These are phyloP conservation scores for Xylariaceae sp. DNA, from an alignment of 2,329 filamentous ascomycete genomes.

Conservation along the genomic window DNA sequence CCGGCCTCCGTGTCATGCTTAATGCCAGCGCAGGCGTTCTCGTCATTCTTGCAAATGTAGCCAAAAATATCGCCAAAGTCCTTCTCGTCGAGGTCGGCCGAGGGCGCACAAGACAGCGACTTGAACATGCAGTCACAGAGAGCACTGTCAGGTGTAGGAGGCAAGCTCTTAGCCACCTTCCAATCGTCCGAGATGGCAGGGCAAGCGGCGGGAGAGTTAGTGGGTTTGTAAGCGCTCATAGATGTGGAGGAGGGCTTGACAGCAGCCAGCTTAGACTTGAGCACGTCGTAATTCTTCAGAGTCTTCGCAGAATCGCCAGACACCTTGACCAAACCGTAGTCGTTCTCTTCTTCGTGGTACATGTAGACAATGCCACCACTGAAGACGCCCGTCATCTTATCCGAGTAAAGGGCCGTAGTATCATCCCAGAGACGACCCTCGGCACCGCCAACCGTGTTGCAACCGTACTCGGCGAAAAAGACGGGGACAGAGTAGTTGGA, in stretches of 20 bases:
- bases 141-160: slow-evolving; percentile 72
- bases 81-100: slow-evolving; percentile 57
- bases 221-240: slow-evolving; percentile 65
- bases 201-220: slow-evolving; percentile 69
- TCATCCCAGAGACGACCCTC: slow-evolving; percentile 74
- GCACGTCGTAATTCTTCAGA: slow-evolving; percentile 68
- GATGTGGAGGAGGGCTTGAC: slow-evolving; percentile 65
- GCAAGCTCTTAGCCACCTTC: slow-evolving; percentile 67
- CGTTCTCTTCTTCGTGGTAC: slow-evolving; percentile 79
- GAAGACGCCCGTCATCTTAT: slow-evolving; percentile 74
- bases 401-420: slow-evolving; percentile 70
- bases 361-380: slow-evolving; percentile 85
- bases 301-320: slow-evolving; percentile 60
- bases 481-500: slow-evolving; percentile 75
- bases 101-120: slow-evolving; percentile 68
- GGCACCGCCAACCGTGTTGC: slow-evolving; percentile 61
- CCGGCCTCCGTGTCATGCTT: slow-evolving; percentile 60
- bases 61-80: slow-evolving; percentile 57
- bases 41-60: slow-evolving; percentile 51
- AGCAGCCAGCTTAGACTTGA: slow-evolving; percentile 67
- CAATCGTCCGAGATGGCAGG: slow-evolving; percentile 65
- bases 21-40: slow-evolving; percentile 62
- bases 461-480: slow-evolving; percentile 86
- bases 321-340: slow-evolving; percentile 71
- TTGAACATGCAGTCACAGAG: slow-evolving; percentile 77